Evolutionary conservation across 805 yeast species (phyloP), one percentile per base, ranked within the genome.

Genomic region (Lipomyces yamadae): DNA sequence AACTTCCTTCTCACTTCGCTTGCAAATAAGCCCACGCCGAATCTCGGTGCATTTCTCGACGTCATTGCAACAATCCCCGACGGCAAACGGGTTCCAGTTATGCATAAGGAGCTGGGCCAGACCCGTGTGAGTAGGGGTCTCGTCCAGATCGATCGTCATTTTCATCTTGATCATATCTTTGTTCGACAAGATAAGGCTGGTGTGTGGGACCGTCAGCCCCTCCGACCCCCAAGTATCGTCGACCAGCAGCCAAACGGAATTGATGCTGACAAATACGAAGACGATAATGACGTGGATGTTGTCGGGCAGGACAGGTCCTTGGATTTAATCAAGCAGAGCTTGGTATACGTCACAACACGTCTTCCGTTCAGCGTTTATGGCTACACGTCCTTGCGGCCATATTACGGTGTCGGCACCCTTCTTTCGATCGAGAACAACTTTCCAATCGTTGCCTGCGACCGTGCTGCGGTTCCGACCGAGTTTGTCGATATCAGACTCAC

Each of bases 351-450:
- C 35, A 69, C 56, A 29, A 60, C 63, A 0, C 65, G 72, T 6
- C 61, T 70, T 39, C 72, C 72, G 18, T 69, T 65, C 45, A 70
- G 72, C 39, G 59, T 70, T 24, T 56, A 69, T 53, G 72, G 72
- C 3, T 68, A 61, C 53, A 64, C 66, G 1, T 65, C 72, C 7
- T 48, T 61, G 13, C 50, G 61, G 32, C 64, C 70, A 18, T 66
- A 63, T 56, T 66, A 67, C 56, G 71, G 70, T 15, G 68, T 63
- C 24, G 71, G 71, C 35, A 52, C 42, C 4, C 24, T 68, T 11
- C 56, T 68, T 3, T 66, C 70, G n/a, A 59, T 68, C 18, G 58
- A 56, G 13, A 48, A 62, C 48, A 35, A 35, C 11, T 32, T 61
- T 52, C 71, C 71, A 3, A 60, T 68, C 18, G 60, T 68, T 10